phyloP scores from a whole-genome alignment of 2,329 filamentous ascomycete genomes.

The Colletotrichum karsti region DNA sequence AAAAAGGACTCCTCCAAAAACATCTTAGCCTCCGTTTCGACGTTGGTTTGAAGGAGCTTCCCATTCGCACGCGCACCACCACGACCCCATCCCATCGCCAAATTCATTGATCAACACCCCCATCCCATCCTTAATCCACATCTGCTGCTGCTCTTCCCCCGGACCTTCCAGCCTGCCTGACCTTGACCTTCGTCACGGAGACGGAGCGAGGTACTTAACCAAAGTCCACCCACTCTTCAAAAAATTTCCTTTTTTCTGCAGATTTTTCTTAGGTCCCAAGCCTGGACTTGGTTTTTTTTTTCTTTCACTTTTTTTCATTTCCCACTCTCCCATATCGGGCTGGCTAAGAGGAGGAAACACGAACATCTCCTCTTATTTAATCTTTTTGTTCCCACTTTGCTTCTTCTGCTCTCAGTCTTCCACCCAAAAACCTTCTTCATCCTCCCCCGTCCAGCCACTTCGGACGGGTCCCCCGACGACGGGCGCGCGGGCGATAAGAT shows the following conservation, averaged over 20 bases:
- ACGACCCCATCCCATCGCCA: constrained; percentile 12
- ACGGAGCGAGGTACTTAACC: constrained; percentile 29
- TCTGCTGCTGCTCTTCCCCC: neutral
- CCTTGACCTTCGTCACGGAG: neutral
- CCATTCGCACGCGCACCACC: constrained; percentile 27
- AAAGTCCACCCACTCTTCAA: constrained; percentile 27
- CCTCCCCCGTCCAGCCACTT: neutral
- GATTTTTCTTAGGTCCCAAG: constrained; percentile 21
- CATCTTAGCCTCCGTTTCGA: constrained; percentile 25
- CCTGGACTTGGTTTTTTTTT: constrained; percentile 7
- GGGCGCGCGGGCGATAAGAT: constrained; percentile 15
- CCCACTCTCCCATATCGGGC: constrained; percentile 15
- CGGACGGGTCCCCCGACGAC: constrained; percentile 24
- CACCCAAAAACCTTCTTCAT: neutral
- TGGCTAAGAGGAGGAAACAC: constrained; percentile 12
- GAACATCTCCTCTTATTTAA: constrained; percentile 4
- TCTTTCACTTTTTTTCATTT: constrained; percentile 4
- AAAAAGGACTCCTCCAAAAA: constrained; percentile 1
- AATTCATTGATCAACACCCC: neutral
- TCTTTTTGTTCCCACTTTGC: neutral
- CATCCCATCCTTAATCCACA: neutral
- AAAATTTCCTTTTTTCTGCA: constrained; percentile 7
- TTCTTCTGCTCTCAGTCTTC: neutral
- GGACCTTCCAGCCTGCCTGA: constrained; percentile 9
- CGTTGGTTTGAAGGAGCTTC: constrained; percentile 32